Evolutionary conservation across 768 basidiomycete species (phyloP).

Genomic region (Phaeotremella skinneri): DNA sequence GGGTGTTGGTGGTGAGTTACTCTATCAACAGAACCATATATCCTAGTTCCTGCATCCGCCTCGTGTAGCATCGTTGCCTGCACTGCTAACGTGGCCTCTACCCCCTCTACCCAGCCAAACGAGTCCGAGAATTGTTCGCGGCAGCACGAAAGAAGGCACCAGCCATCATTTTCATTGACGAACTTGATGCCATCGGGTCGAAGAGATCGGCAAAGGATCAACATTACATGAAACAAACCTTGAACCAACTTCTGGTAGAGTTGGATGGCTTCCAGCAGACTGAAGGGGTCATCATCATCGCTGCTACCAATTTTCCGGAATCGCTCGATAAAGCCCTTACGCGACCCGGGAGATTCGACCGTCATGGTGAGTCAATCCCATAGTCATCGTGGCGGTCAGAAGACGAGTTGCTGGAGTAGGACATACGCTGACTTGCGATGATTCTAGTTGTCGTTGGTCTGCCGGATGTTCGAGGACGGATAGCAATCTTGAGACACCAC

Average conservation of each 20-base stretch:
- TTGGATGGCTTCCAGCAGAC: constrained; percentile 94
- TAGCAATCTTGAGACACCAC: constrained; percentile 90
- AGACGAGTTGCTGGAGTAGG: too few species aligned
- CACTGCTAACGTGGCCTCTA: constrained; percentile 52
- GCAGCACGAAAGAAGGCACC: constrained; percentile 92
- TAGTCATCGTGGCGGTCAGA: too few species aligned
- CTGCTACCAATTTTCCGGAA: constrained; percentile 90
- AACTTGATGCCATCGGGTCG: constrained; percentile 88
- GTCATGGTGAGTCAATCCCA: constrained; percentile 55
- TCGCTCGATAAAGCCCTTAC: constrained; percentile 91
- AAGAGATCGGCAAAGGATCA: constrained; percentile 60
- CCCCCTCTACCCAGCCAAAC: constrained; percentile 61
- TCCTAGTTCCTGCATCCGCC: too few species aligned
- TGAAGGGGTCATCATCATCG: constrained; percentile 90
- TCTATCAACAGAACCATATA: neutral
- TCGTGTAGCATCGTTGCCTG: too few species aligned
- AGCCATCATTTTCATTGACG: constrained; percentile 97
- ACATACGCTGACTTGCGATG: constrained; percentile 3
- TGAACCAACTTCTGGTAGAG: constrained; percentile 94
- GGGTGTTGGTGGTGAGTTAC: constrained; percentile 43
- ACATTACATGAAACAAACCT: constrained; percentile 58
- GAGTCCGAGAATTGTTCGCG: constrained; percentile 90
- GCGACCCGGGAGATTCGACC: constrained; percentile 94
- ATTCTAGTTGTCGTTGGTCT: constrained; percentile 74
- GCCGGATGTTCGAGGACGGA: constrained; percentile 86